phyloP scores from a whole-genome alignment of 106 monocot species.

The Acanthochlamys bracteata region DNA sequence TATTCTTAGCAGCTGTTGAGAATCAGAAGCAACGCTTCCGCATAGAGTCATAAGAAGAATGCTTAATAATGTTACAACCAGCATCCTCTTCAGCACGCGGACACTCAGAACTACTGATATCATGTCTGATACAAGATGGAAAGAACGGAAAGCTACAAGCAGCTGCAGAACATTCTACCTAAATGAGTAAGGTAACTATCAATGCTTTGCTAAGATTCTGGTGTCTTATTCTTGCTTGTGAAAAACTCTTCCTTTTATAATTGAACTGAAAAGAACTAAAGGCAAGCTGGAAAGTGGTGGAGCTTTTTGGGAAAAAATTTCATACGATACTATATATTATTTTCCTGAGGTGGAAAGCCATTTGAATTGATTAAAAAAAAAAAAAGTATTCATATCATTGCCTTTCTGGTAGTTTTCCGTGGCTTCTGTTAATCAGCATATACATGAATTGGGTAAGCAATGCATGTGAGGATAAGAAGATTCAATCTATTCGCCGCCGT shows the following conservation, averaged over 20 bases:
- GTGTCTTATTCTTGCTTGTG: not conserved
- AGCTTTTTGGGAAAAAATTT: conserved; percentile 14
- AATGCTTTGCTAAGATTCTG: not conserved
- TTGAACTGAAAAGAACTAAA: conserved; percentile 6
- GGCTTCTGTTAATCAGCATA: conserved; percentile 3
- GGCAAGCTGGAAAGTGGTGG: conserved; percentile 25
- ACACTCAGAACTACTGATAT: conserved; percentile 15
- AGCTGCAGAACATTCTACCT: not conserved
- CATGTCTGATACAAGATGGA: not conserved
- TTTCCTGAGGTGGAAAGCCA: conserved; percentile 1
- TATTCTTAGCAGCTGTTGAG: conserved; percentile 40
- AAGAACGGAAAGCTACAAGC: conserved; percentile 1
- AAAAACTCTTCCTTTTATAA: conserved; percentile 4
- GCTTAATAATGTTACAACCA: conserved; percentile 13
- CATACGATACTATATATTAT: not conserved
- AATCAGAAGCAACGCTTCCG: conserved; percentile 13
- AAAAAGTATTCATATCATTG: not conserved
- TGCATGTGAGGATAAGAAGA: conserved; percentile 1
- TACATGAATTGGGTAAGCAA: not conserved
- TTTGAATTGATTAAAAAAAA: not conserved
- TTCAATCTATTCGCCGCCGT: conserved; percentile 2
- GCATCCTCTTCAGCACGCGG: conserved; percentile 3
- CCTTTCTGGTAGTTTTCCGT: conserved; percentile 1
- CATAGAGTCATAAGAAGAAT: conserved; percentile 5
- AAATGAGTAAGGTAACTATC: not conserved